phyloP scores from a whole-genome alignment of 1,284 basidiomycete species.

The Phylloporus sp. region DNA sequence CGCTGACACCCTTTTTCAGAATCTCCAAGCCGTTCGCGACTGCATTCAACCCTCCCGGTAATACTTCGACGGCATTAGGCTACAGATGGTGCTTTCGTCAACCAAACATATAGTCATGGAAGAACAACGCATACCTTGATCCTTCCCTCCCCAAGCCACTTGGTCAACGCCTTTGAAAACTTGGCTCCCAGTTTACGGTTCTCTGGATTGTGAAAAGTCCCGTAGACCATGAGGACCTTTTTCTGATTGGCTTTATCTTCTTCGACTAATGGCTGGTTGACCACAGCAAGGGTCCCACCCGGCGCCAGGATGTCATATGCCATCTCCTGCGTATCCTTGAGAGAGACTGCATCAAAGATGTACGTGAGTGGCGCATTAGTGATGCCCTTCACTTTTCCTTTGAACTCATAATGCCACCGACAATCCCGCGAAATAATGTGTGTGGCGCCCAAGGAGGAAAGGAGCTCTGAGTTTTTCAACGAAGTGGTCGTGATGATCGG shows the following conservation, averaged over 20 bases:
- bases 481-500: conserved; percentile 52
- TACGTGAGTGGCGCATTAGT: conserved; percentile 1
- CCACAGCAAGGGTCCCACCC: conserved; percentile 20
- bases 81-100: conserved; percentile 1
- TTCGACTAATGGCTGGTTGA: not conserved
- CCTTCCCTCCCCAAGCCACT: conserved; percentile 27
- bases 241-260: not conserved
- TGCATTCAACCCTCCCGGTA: conserved; percentile 24
- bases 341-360: conserved; percentile 22
- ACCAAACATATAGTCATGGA: not conserved
- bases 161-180: conserved; percentile 22
- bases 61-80: conserved; percentile 28
- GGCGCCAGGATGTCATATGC: conserved; percentile 27
- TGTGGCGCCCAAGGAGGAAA: conserved; percentile 52
- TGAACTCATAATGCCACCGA: conserved; percentile 9
- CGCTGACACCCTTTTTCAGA: conserved; percentile 25
- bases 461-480: conserved; percentile 40
- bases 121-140: conserved; percentile 24
- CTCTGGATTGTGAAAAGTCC: conserved; percentile 12
- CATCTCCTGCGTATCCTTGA: conserved; percentile 21
- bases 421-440: conserved; percentile 45
- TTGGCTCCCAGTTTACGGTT: conserved; percentile 20
- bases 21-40: conserved; percentile 18
- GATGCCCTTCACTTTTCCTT: conserved; percentile 2
- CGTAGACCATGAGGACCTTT: conserved; percentile 16